A percentile compares a stretch with the other conserved stretches of the same genome.
phyloP scores from a whole-genome alignment of 2,329 filamentous ascomycete genomes.

The Westerdykella aurantiaca region DNA sequence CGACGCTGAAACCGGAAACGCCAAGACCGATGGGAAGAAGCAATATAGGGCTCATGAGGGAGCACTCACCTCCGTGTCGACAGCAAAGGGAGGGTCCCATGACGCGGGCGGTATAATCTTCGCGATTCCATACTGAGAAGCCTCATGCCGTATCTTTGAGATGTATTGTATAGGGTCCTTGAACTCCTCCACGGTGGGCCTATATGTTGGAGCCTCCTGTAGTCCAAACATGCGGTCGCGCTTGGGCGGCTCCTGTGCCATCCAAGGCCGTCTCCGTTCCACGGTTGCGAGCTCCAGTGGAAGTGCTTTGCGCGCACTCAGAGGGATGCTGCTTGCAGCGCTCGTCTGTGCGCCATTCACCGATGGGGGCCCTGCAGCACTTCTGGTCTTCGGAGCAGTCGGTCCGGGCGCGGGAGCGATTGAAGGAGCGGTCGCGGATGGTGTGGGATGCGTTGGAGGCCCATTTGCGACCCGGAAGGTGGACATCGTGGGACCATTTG shows the following conservation, averaged over 20 bases:
- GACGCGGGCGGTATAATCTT: constrained; percentile 90
- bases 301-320: constrained; percentile 59
- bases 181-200: constrained; percentile 89
- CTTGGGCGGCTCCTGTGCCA: constrained; percentile 68
- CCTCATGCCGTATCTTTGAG: constrained; percentile 82
- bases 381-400: constrained; percentile 25
- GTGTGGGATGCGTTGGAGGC: no score
- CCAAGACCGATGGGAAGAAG: not conserved
- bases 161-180: constrained; percentile 92
- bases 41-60: not conserved
- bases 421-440: constrained; percentile 14
- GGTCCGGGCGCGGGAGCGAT: constrained; percentile 16
- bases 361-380: constrained; percentile 21
- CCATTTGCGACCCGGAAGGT: constrained; percentile 32
- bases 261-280: constrained; percentile 81
- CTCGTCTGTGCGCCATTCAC: constrained; percentile 33
- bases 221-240: constrained; percentile 76
- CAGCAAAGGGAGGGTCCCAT: constrained; percentile 93
- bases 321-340: constrained; percentile 46
- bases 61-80: constrained; percentile 81
- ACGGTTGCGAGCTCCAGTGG: constrained; percentile 83
- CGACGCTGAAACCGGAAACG: not conserved
- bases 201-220: constrained; percentile 83
- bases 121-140: constrained; percentile 81
- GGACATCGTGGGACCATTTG: constrained; percentile 31